Evolutionary conservation across 495 filamentous ascomycete species (phyloP).

Genomic region (Aspergillus haitiensis): DNA sequence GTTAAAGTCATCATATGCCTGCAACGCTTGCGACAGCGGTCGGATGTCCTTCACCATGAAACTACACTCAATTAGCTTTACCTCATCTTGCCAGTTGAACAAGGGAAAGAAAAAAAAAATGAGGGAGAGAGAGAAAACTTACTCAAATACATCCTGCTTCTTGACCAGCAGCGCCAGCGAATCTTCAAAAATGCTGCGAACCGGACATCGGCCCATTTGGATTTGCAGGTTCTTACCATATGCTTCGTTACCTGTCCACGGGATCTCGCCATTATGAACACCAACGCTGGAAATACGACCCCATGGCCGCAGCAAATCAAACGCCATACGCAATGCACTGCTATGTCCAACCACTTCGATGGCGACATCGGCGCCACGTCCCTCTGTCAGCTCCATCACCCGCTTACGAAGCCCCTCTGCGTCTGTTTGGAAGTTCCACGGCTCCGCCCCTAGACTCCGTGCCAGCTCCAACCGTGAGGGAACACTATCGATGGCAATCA

Average conservation of each 20-base stretch:
- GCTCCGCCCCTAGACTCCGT: slow-evolving; percentile 69
- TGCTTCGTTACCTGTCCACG: slow-evolving; percentile 80
- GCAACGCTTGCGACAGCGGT: slow-evolving; percentile 37
- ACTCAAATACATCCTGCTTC: slow-evolving; percentile 38
- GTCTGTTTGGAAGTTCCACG: slow-evolving; percentile 64
- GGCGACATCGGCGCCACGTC: slow-evolving; percentile 77
- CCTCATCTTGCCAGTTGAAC: not conserved
- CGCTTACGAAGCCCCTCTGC: slow-evolving; percentile 60
- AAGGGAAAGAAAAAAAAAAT: not conserved
- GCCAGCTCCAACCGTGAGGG: slow-evolving; percentile 71
- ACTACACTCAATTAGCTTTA: slow-evolving; percentile 25
- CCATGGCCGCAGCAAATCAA: slow-evolving; percentile 84
- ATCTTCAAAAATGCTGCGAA: slow-evolving; percentile 43
- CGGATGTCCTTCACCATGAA: slow-evolving; percentile 42
- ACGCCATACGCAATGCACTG: slow-evolving; percentile 72
- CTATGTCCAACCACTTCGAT: slow-evolving; percentile 85
- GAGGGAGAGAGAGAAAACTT: slow-evolving; percentile 17
- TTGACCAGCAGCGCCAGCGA: slow-evolving; percentile 14
- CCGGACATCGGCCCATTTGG: slow-evolving; percentile 91
- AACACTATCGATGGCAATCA: slow-evolving; percentile 82
- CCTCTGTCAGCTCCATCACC: slow-evolving; percentile 65
- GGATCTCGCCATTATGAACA: slow-evolving; percentile 85
- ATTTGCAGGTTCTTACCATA: slow-evolving; percentile 87
- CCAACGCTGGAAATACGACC: slow-evolving; percentile 80
- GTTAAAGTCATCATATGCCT: slow-evolving; percentile 41